phyloP scores from a whole-genome alignment of 129 eudicot genomes.

The Flaveria bidentis region DNA sequence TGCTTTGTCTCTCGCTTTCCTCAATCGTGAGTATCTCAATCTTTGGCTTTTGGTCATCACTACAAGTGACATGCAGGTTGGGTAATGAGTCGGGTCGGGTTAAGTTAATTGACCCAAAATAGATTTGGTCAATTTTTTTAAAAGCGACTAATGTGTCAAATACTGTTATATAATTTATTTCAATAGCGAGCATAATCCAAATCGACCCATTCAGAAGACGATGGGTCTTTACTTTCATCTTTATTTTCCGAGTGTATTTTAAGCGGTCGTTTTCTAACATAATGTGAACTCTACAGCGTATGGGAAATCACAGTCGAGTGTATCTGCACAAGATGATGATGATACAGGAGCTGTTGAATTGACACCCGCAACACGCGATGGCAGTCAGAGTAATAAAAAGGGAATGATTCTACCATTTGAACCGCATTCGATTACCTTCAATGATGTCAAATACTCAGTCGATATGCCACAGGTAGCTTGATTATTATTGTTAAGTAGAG shows the following conservation, averaged over 20 bases:
- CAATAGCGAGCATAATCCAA: not conserved
- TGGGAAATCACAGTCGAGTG: conserved; percentile 51
- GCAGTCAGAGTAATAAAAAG: conserved; percentile 30
- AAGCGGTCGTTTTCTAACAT: conserved; percentile 20
- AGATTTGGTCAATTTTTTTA: not conserved
- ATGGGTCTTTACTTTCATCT: not conserved
- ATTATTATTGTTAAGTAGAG: not conserved
- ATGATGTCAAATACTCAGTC: conserved; percentile 74
- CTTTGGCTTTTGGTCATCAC: not conserved
- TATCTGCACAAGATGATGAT: conserved; percentile 25
- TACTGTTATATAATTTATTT: not conserved
- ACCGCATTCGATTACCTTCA: conserved; percentile 77
- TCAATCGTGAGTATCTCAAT: conserved; percentile 52
- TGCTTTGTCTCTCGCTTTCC: conserved; percentile 50
- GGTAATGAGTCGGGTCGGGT: not conserved
- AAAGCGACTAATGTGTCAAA: not conserved
- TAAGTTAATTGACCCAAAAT: not conserved
- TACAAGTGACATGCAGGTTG: not conserved
- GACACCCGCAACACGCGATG: conserved; percentile 25
- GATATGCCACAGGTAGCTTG: conserved; percentile 84
- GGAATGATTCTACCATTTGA: conserved; percentile 91
- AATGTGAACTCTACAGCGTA: conserved; percentile 48
- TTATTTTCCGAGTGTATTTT: conserved; percentile 3
- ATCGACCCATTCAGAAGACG: not conserved
- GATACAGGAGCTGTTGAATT: conserved; percentile 34